Percentiles rank a stretch among this genome's conserved stretches.
phyloP scores from a whole-genome alignment of 345 rosid species.

The Syzygium aqueum region DNA sequence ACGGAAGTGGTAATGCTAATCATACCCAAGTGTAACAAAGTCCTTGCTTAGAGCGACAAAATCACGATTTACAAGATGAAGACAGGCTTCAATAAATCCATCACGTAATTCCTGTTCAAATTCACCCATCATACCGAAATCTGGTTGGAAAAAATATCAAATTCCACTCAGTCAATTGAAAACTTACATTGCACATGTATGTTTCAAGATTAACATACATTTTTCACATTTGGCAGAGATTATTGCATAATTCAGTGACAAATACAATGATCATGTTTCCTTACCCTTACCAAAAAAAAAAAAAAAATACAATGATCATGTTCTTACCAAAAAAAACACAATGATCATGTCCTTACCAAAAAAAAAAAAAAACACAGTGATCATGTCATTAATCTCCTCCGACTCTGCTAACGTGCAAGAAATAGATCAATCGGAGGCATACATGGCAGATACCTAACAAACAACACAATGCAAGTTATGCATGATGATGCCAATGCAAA shows the following conservation, averaged over 20 bases:
- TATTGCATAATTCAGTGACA: background rate
- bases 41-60: conserved; percentile 79
- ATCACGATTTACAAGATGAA: conserved; percentile 94
- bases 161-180: conserved; percentile 14
- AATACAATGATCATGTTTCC: background rate
- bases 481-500: background rate
- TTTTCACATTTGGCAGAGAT: background rate
- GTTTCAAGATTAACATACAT: background rate
- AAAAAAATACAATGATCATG: too few species aligned
- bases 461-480: background rate
- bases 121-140: conserved; percentile 99
- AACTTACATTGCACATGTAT: background rate
- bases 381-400: background rate
- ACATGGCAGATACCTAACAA: background rate
- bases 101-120: conserved; percentile 84
- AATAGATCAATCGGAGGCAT: background rate
- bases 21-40: conserved; percentile 91
- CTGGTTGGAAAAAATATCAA: conserved; percentile 32
- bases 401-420: background rate
- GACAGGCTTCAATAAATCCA: conserved; percentile 94
- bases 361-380: background rate
- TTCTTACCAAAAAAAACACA: too few species aligned
- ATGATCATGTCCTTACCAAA: too few species aligned
- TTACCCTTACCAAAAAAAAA: too few species aligned
- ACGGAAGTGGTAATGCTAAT: background rate